phyloP scores from a whole-genome alignment of 1,139 yeast species.

The Yamadazyma epiphylla region DNA sequence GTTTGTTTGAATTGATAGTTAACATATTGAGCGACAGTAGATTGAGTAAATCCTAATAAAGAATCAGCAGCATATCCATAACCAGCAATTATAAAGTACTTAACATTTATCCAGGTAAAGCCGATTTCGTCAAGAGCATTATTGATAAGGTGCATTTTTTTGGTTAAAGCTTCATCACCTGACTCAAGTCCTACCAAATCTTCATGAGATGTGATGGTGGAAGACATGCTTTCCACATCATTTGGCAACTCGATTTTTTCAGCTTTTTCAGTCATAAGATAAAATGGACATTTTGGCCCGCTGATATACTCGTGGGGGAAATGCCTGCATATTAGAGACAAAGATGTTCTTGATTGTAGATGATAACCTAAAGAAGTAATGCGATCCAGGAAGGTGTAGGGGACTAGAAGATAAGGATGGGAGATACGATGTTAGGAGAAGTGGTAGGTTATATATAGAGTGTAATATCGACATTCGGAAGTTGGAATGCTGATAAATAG shows the following conservation, averaged over 20 bases:
- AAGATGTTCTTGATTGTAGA: no score
- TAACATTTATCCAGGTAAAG: slow-evolving; percentile 45
- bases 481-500: no score
- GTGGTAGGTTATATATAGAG: no score
- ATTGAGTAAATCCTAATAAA: slow-evolving; percentile 28
- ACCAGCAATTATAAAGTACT: slow-evolving; percentile 25
- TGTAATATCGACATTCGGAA: no score
- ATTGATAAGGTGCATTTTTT: slow-evolving; percentile 37
- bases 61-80: slow-evolving; percentile 21
- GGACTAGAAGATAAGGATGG: no score
- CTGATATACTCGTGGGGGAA: no score
- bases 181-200: slow-evolving; percentile 18
- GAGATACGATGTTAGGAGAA: no score
- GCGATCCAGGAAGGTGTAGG: no score
- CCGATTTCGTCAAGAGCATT: slow-evolving; percentile 51
- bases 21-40: slow-evolving; percentile 38
- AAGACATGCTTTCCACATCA: slow-evolving; percentile 3
- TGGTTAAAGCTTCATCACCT: slow-evolving; percentile 27
- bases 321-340: no score
- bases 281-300: no score
- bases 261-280: no score
- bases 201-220: not conserved
- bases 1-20: slow-evolving; percentile 20
- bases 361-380: no score
- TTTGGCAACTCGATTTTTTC: not conserved